phyloP scores from a whole-genome alignment of 768 basidiomycete genomes.

The Sporobolomyces pararoseus region DNA sequence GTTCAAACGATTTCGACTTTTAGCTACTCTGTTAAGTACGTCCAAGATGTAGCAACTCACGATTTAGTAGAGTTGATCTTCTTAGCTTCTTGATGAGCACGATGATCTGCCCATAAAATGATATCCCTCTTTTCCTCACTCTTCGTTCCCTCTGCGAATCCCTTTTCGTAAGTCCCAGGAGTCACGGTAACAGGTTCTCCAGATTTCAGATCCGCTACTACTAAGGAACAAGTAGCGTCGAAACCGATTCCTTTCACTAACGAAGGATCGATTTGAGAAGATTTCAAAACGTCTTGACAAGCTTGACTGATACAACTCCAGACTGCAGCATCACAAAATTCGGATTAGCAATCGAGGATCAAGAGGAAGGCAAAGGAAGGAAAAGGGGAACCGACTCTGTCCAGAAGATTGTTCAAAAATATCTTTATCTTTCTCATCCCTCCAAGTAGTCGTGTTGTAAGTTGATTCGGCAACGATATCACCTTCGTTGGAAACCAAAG shows the following conservation, averaged over 20 bases:
- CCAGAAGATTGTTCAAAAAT: slow-evolving; percentile 95
- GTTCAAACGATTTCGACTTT: slow-evolving; percentile 48
- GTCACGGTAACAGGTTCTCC: slow-evolving; percentile 74
- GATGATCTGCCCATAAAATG: slow-evolving; percentile 85
- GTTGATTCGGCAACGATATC: slow-evolving; percentile 68
- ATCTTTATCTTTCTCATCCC: slow-evolving; percentile 74
- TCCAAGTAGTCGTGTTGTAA: slow-evolving; percentile 76
- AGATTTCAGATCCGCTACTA: slow-evolving; percentile 65
- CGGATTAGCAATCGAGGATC: slow-evolving; percentile 26
- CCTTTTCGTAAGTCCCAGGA: slow-evolving; percentile 54
- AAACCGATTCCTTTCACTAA: slow-evolving; percentile 64
- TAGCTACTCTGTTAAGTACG: background rate
- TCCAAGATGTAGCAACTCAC: background rate
- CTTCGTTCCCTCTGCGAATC: background rate
- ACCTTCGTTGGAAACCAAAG: slow-evolving; percentile 59
- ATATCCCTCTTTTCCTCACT: slow-evolving; percentile 73
- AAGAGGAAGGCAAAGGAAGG: slow-evolving; percentile 58
- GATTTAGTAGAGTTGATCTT: slow-evolving; percentile 68
- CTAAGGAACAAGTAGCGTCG: slow-evolving; percentile 93
- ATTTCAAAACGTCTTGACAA: slow-evolving; percentile 58
- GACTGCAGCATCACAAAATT: slow-evolving; percentile 26
- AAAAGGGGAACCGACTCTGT: slow-evolving; percentile 77
- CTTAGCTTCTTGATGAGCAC: slow-evolving; percentile 86
- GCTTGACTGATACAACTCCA: slow-evolving; percentile 45
- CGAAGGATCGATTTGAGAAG: slow-evolving; percentile 58